Base-by-base conservation (phyloP, 495 filamentous ascomycete species). In the Cladorrhinum samala region DNA sequence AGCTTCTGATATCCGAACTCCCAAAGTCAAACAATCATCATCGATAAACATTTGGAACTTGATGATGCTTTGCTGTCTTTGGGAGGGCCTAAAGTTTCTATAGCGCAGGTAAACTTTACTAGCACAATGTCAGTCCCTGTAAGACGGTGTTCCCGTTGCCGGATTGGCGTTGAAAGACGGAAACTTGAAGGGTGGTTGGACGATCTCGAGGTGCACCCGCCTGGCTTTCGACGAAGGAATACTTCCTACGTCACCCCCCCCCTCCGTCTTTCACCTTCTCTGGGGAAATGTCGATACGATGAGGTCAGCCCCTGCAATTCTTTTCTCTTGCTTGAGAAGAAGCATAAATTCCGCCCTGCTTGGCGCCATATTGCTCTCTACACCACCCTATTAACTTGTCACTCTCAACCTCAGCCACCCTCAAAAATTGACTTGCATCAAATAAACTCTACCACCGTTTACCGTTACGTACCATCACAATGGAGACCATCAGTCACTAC, bases 401-500 rank as follows among this genome's bases (percentile, higher is more conserved):
- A n/a, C n/a, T n/a, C n/a, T n/a, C n/a, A n/a, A n/a, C 20, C 20
- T 19, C 42, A 45, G 9, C 5, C 20, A 45, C 42, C 30, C 6
- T 37, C 30, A 37, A 37, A 21, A 21, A 45, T 37, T 37, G 14
- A 37, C 30, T 18, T 43, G 16, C 19, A 16, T 25, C 42, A 52
- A 14, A 17, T 19, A 9, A 25, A 19, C 9, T 13, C 27, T n/a
- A 42, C 11, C 17, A 47, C 23, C 19, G 23, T 30, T 42, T 40
- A 38, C 20, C 3, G 24, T 37, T 53, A 0, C 40, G 8, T 25
- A 25, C 37, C 19, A 20, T 18, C 61, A 64, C 6, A 33, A 82
- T 84, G 78, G 78, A 84, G 48, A 77, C 76, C 27, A 66, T 83
- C 56, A 81, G 59, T 65, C 77, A 72, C 50, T 53, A 77, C 38